phyloP scores from a whole-genome alignment of 768 basidiomycete species.

The Mycena albidolilacea region DNA sequence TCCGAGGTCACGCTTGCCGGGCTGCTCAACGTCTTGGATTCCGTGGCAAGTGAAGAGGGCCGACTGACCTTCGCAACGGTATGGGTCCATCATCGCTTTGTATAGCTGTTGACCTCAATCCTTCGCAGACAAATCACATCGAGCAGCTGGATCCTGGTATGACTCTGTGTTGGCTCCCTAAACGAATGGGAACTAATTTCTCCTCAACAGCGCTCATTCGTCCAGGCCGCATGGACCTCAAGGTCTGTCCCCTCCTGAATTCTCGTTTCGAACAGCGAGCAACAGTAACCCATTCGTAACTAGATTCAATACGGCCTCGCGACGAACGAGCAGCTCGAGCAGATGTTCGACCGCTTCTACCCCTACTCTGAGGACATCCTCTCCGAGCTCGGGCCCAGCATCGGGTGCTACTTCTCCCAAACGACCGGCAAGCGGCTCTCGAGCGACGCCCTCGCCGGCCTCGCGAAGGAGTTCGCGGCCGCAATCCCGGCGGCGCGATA shows the following conservation, averaged over 20 bases:
- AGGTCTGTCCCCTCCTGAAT: conserved; percentile 32
- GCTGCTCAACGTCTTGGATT: conserved; percentile 53
- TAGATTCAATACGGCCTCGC: conserved; percentile 46
- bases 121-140: conserved; percentile 46
- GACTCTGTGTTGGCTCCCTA: not conserved
- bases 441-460: not conserved
- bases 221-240: conserved; percentile 50
- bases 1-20: conserved; percentile 51
- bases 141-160: conserved; percentile 49
- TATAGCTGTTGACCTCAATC: not conserved
- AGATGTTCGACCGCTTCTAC: conserved; percentile 49
- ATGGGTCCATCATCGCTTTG: conserved; percentile 3
- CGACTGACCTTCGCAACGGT: conserved; percentile 52
- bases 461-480: conserved; percentile 46
- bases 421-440: conserved; percentile 22
- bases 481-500: conserved; percentile 47
- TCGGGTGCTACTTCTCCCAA: conserved; percentile 36
- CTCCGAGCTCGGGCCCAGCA: conserved; percentile 10
- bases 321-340: conserved; percentile 43
- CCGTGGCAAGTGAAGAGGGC: conserved; percentile 51
- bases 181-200: not conserved
- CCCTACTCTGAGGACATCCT: conserved; percentile 18
- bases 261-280: not conserved
- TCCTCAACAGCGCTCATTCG: conserved; percentile 44
- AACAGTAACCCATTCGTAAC: not conserved